phyloP scores from a whole-genome alignment of 2,329 filamentous ascomycete genomes.

The Colletotrichum limetticola region DNA sequence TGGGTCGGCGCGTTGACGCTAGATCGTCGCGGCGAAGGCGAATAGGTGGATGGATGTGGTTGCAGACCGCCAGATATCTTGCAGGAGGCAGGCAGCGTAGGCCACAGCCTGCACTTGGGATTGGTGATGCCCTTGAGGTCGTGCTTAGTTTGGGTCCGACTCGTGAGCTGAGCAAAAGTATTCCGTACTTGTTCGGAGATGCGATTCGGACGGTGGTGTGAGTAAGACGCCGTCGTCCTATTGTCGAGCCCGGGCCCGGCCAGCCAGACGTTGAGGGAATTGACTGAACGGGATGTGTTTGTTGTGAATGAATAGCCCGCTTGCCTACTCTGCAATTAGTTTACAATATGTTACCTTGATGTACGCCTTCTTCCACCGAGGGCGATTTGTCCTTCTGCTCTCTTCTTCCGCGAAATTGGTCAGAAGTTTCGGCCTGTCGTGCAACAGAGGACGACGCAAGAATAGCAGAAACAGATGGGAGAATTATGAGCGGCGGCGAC shows the following conservation, averaged over 20 bases:
- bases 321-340: background rate
- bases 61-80: slow-evolving; percentile 33
- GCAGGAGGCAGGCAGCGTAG: slow-evolving; percentile 14
- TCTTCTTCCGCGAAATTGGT: background rate
- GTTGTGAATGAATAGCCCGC: no score
- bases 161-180: background rate
- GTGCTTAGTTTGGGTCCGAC: slow-evolving; percentile 2
- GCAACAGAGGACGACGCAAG: background rate
- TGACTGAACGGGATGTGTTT: background rate
- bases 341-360: background rate
- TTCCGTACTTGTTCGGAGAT: background rate
- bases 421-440: background rate
- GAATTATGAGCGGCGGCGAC: background rate
- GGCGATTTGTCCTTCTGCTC: background rate
- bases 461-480: background rate
- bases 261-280: background rate
- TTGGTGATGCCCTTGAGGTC: background rate
- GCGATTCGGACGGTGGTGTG: background rate
- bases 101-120: slow-evolving; percentile 6
- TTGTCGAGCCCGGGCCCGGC: background rate
- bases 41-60: slow-evolving; percentile 24
- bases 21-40: slow-evolving; percentile 27
- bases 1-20: slow-evolving; percentile 17
- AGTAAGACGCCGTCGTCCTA: background rate
- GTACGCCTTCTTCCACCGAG: background rate